Percentiles rank a stretch among this genome's conserved stretches.
phyloP scores from a whole-genome alignment of 192 early-diverging fungal genomes.

The Rhizophagus clarus region DNA sequence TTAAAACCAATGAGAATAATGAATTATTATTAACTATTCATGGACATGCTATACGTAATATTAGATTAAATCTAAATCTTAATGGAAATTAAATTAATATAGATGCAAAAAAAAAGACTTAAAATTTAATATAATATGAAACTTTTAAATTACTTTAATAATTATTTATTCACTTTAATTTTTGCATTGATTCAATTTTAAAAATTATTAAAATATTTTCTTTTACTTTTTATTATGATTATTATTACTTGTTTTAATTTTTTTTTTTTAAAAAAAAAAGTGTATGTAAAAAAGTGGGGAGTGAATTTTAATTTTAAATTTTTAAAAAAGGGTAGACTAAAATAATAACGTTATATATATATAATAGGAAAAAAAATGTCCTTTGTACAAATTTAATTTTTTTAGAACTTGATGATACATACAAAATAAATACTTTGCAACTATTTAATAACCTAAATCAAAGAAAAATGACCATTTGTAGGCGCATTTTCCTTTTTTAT shows the following conservation, averaged over 20 bases:
- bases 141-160: too few relatives aligned
- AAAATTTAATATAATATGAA: too few relatives aligned
- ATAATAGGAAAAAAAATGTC: background rate
- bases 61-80: constrained; percentile 23
- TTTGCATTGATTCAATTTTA: too few relatives aligned
- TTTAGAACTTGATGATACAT: background rate
- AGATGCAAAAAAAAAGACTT: background rate
- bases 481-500: too few relatives aligned
- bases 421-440: background rate
- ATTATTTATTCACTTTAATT: too few relatives aligned
- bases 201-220: too few relatives aligned
- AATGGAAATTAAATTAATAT: background rate
- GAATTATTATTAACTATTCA: constrained; percentile 20
- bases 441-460: background rate
- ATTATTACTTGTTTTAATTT: too few relatives aligned
- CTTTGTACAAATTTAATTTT: background rate
- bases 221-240: too few relatives aligned
- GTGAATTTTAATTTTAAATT: too few relatives aligned
- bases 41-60: constrained; percentile 31
- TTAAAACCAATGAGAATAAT: constrained; percentile 6
- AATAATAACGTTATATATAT: background rate
- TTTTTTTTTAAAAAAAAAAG: too few relatives aligned
- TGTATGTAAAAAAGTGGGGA: too few relatives aligned
- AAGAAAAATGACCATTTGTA: too few relatives aligned
- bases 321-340: background rate